Evolutionary conservation across 139 green algal species (phyloP), one percentile per base, ranked within the genome.

Genomic region (Trebouxia sp.): DNA sequence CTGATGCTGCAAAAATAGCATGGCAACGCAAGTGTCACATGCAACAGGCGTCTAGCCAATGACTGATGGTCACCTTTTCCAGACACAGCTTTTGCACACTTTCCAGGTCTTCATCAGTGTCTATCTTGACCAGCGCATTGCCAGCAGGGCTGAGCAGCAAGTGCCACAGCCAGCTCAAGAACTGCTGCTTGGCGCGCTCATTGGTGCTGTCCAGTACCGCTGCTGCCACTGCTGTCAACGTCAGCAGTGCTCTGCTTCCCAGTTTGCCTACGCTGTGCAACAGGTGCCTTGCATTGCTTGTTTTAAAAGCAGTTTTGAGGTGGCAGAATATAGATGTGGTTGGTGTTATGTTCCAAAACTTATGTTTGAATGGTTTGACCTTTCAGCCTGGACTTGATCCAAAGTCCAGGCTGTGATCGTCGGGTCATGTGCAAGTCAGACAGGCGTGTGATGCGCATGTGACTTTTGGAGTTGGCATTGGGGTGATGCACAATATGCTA

Each of bases 41-140:
- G n/a, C n/a, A n/a, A n/a, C n/a, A n/a, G n/a, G n/a, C n/a, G n/a
- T n/a, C n/a, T 35, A 37, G 55, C 1, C 8, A n/a, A 39, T 65
- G 10, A 17, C 1, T 35, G 42, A 12, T 3, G 8, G 12, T 28
- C 47, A 79, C 74, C 74, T 79, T 47, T 26, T 65, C 50, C 30
- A 77, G 58, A 24, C 78, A 83, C 30, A 83, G 65, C 78, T 67
- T 32, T 15, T 78, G 45, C 22, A 39, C 78, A 28, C 62, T 56
- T 66, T 82, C 76, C 26, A 41, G n/a, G n/a, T n/a, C 17, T 32
- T 62, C 38, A 7, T 12, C 26, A 39, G 38, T 47, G 22, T 72
- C 50, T 3, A 53, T 35, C 37, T 43, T 20, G 17, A 38, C 32
- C 32, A 83, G 35, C 8, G 78, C 65, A 8, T 50, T 32, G 42